phyloP scores from a whole-genome alignment of 805 yeast genomes.

The Nakazawaea holstii region DNA sequence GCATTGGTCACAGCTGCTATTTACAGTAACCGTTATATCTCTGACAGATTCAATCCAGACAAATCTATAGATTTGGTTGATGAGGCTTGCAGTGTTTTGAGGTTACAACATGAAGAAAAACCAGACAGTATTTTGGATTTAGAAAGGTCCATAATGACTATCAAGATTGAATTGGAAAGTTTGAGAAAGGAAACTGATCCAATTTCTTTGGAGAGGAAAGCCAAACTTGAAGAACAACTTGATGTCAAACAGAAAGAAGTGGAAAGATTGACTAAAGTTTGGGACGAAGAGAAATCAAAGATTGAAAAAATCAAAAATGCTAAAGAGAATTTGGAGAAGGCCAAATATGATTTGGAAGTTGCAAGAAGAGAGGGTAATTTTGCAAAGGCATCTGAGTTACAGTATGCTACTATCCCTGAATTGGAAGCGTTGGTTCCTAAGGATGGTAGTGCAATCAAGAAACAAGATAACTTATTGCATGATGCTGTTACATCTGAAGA shows the following conservation, averaged over 20 bases:
- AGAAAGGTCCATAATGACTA: constrained; percentile 87
- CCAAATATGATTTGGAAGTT: constrained; percentile 75
- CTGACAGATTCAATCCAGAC: constrained; percentile 89
- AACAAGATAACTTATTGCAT: constrained; percentile 48
- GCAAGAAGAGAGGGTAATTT: constrained; percentile 83
- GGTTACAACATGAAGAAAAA: constrained; percentile 94
- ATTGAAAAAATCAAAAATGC: constrained; percentile 76
- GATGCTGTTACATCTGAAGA: constrained; percentile 94
- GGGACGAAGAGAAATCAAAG: constrained; percentile 80
- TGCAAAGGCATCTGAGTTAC: constrained; percentile 82
- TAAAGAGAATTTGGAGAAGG: constrained; percentile 78
- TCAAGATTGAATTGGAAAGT: constrained; percentile 92
- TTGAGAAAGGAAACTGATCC: constrained; percentile 89
- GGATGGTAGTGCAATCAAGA: constrained; percentile 26
- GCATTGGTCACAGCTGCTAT: constrained; percentile 94
- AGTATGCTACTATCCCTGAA: constrained; percentile 81
- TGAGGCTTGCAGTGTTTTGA: constrained; percentile 92
- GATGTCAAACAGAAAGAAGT: constrained; percentile 59
- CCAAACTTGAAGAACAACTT: constrained; percentile 66
- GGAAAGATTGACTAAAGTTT: constrained; percentile 65
- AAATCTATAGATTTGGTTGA: constrained; percentile 96
- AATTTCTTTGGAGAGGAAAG: constrained; percentile 71
- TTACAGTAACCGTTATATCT: constrained; percentile 82
- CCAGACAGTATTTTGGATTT: constrained; percentile 90
- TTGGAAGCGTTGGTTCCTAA: constrained; percentile 58